phyloP scores from a whole-genome alignment of 805 yeast genomes.

The Candida boidinii region DNA sequence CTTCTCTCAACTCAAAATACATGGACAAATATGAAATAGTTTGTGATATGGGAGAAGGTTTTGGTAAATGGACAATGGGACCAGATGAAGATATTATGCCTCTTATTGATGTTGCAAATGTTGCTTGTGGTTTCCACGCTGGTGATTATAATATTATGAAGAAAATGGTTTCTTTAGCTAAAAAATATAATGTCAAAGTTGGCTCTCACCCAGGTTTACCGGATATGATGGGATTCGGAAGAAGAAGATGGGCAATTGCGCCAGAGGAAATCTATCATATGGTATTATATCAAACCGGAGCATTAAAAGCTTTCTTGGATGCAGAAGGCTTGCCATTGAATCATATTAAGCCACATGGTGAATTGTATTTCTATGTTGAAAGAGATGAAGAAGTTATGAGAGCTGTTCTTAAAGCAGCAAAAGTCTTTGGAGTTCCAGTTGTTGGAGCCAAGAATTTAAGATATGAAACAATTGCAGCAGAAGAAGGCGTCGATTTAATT shows the following conservation, averaged over 20 bases:
- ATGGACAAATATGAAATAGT: slow-evolving; percentile 22
- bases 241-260: slow-evolving; percentile 26
- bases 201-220: slow-evolving; percentile 34
- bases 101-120: slow-evolving; percentile 28
- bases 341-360: slow-evolving; percentile 31
- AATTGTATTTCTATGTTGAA: slow-evolving; percentile 28
- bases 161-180: slow-evolving; percentile 25
- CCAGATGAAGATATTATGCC: slow-evolving; percentile 33
- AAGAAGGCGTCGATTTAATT: slow-evolving; percentile 25
- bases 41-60: slow-evolving; percentile 30
- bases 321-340: slow-evolving; percentile 26
- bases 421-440: slow-evolving; percentile 26
- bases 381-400: slow-evolving; percentile 27
- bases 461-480: slow-evolving; percentile 21
- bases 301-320: slow-evolving; percentile 26
- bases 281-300: slow-evolving; percentile 31
- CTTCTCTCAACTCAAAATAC: slow-evolving; percentile 13
- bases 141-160: slow-evolving; percentile 30
- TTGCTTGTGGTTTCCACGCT: slow-evolving; percentile 35
- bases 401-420: slow-evolving; percentile 28
- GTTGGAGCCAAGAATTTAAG: slow-evolving; percentile 27
- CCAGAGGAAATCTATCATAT: slow-evolving; percentile 28
- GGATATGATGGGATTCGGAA: slow-evolving; percentile 31
- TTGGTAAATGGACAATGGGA: slow-evolving; percentile 29
- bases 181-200: slow-evolving; percentile 24